Evolutionary conservation across 768 basidiomycete genomes (phyloP).

Genomic region (Suillus subalutaceus): DNA sequence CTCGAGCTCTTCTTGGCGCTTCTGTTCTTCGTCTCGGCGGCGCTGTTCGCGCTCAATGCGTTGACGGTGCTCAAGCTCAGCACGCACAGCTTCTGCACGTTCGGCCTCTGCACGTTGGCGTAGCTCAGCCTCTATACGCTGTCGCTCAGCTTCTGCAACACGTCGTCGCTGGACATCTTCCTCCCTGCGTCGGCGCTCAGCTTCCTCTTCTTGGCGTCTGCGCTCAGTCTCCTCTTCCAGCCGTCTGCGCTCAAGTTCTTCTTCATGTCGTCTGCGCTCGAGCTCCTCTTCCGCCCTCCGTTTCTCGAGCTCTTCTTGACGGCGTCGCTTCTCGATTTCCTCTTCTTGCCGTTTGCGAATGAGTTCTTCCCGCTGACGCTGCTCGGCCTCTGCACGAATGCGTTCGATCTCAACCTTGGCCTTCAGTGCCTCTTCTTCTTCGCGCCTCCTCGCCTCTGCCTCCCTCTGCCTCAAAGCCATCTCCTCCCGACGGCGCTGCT

Average conservation of each 20-base stretch:
- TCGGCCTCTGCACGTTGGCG: constrained; percentile 2
- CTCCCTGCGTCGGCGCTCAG: background rate
- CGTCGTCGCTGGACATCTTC: constrained; percentile 4
- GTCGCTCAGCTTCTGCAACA: constrained; percentile 1
- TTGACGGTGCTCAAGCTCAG: constrained; percentile 2
- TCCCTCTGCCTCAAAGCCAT: background rate
- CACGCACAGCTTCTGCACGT: background rate
- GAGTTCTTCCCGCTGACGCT: constrained; percentile 4
- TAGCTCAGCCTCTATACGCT: constrained; percentile 1
- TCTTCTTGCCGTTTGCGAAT: constrained; percentile 1
- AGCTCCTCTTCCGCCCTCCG: background rate
- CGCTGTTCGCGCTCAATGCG: constrained; percentile 5
- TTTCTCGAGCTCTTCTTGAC: constrained; percentile 1
- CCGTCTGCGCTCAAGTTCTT: background rate
- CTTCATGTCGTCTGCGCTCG: constrained; percentile 2
- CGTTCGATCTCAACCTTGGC: background rate
- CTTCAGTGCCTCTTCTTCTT: constrained; percentile 1
- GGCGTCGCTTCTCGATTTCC: constrained; percentile 4
- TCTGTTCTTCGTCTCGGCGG: constrained; percentile 6
- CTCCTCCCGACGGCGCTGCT: constrained; percentile 6
- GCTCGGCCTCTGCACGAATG: constrained; percentile 7
- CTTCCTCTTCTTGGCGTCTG: background rate
- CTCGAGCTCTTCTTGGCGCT: constrained; percentile 47
- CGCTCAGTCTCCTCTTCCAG: background rate
- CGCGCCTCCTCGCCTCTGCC: background rate